phyloP scores from a whole-genome alignment of 495 filamentous ascomycete species.

The Hypoxylon fragiforme region DNA sequence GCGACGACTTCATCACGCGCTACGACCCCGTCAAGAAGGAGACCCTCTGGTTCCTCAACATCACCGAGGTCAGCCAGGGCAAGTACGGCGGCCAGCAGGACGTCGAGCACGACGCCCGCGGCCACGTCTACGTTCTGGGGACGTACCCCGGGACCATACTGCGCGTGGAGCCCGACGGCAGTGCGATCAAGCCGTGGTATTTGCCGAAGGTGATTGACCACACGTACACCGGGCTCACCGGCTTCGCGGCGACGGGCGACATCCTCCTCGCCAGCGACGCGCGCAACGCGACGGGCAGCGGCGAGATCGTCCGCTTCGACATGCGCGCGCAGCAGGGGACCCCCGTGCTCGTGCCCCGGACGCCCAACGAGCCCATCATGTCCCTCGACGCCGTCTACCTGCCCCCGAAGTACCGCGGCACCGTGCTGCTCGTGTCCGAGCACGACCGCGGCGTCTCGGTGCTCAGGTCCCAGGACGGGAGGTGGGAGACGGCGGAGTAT shows the following conservation, averaged over 20 bases:
- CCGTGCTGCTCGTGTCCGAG: slow-evolving; percentile 40
- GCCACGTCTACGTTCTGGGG: slow-evolving; percentile 43
- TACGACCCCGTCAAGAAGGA: slow-evolving; percentile 15
- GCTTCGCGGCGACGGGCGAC: slow-evolving; percentile 36
- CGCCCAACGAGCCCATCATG: slow-evolving; percentile 6
- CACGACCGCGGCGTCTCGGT: slow-evolving; percentile 38
- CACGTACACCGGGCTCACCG: slow-evolving; percentile 32
- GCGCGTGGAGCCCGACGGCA: slow-evolving; percentile 30
- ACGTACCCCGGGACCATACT: slow-evolving; percentile 39
- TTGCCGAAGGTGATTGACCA: slow-evolving; percentile 19
- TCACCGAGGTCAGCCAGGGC: slow-evolving; percentile 30
- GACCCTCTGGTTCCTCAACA: slow-evolving; percentile 36
- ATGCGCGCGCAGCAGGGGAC: slow-evolving; percentile 25
- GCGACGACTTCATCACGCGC: slow-evolving; percentile 37
- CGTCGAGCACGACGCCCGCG: slow-evolving; percentile 36
- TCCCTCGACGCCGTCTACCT: slow-evolving; percentile 42
- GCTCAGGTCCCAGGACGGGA: slow-evolving; percentile 37
- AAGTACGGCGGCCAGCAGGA: slow-evolving; percentile 41
- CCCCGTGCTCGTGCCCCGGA: slow-evolving; percentile 30
- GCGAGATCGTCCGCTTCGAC: slow-evolving; percentile 39
- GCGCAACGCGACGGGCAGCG: slow-evolving; percentile 30
- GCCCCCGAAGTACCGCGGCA: slow-evolving; percentile 41
- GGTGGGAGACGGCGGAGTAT: slow-evolving; percentile 43
- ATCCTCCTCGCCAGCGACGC: slow-evolving; percentile 36
- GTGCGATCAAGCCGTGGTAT: slow-evolving; percentile 37